Percentiles rank a stretch among this genome's conserved stretches.
These are phyloP conservation scores for Cutaneotrichosporon cavernicola DNA, from an alignment of 1,284 basidiomycete genomes.

Conservation along the genomic window DNA sequence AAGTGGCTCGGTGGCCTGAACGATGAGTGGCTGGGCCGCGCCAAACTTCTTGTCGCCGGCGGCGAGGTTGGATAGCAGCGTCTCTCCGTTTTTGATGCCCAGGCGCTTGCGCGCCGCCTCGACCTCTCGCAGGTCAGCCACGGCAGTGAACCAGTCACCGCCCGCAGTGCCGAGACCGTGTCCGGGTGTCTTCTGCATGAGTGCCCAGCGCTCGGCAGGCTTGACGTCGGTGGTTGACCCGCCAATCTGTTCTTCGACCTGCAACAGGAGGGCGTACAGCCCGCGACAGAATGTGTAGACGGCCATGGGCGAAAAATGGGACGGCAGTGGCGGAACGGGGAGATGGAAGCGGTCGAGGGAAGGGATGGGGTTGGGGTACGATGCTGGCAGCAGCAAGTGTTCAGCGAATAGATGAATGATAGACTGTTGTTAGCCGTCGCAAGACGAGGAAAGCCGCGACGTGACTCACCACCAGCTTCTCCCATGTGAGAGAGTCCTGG, in stretches of 20 bases:
- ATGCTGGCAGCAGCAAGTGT: constrained; percentile 42
- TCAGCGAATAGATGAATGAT: constrained; percentile 42
- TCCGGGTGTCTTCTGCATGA: constrained; percentile 41
- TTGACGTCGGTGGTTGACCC: constrained; percentile 5
- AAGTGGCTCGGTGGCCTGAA: constrained; percentile 30
- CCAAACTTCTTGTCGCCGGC: constrained; percentile 37
- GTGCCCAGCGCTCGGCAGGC: constrained; percentile 39
- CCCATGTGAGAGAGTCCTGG: constrained; percentile 43
- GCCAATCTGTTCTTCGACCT: constrained; percentile 33
- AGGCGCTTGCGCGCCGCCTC: constrained; percentile 22
- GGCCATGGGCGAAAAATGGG: constrained; percentile 39
- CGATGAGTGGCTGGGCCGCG: constrained; percentile 34
- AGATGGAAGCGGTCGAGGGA: constrained; percentile 39
- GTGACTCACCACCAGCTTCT: constrained; percentile 37
- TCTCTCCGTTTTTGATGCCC: constrained; percentile 20
- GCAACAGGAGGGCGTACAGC: constrained; percentile 37
- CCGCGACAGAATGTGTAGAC: constrained; percentile 47
- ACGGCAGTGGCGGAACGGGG: constrained; percentile 41
- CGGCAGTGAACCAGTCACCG: constrained; percentile 46
- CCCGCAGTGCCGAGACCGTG: constrained; percentile 18
- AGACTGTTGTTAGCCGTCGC: constrained; percentile 31
- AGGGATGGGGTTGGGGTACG: constrained; percentile 49
- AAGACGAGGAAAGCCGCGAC: background rate
- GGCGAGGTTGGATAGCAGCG: constrained; percentile 29
- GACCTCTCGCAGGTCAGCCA: constrained; percentile 36